phyloP scores from a whole-genome alignment of 345 rosid genomes.

The Mangifera indica region DNA sequence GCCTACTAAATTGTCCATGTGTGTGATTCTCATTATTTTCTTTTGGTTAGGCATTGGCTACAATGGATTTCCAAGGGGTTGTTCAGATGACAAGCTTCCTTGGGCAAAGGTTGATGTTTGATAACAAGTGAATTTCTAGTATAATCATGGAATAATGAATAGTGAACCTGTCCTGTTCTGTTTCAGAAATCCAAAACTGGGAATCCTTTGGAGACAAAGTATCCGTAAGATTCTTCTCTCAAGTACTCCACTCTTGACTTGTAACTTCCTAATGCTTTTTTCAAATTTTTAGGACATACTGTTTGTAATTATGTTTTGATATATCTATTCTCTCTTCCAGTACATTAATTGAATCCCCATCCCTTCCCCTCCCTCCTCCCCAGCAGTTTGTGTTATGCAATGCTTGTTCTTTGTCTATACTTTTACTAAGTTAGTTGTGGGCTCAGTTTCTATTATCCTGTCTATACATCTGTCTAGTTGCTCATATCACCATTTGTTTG shows the following conservation, averaged over 20 bases:
- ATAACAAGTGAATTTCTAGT: background rate
- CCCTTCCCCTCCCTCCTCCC: background rate
- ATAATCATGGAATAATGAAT: constrained; percentile 1
- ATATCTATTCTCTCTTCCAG: constrained; percentile 2
- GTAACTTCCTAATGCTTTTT: constrained; percentile 4
- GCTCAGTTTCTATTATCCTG: background rate
- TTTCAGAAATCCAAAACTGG: constrained; percentile 75
- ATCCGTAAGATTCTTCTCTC: constrained; percentile 56
- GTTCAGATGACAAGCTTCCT: constrained; percentile 94
- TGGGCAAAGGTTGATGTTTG: constrained; percentile 82
- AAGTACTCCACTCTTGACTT: constrained; percentile 2
- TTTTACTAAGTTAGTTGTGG: background rate
- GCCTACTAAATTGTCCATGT: background rate
- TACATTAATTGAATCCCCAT: constrained; percentile 12
- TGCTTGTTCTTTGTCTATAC: constrained; percentile 1
- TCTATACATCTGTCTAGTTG: background rate
- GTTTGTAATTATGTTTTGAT: background rate
- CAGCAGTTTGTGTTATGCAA: background rate
- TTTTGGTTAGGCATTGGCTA: constrained; percentile 77
- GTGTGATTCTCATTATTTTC: background rate
- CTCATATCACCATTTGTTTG: constrained; percentile 8
- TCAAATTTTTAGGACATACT: background rate
- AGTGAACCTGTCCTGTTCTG: constrained; percentile 7
- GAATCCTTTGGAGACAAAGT: constrained; percentile 84
- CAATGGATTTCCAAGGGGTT: constrained; percentile 98